Conservation (phyloP, 768 basidiomycete species). For the Rossbeevera mucosa region DNA sequence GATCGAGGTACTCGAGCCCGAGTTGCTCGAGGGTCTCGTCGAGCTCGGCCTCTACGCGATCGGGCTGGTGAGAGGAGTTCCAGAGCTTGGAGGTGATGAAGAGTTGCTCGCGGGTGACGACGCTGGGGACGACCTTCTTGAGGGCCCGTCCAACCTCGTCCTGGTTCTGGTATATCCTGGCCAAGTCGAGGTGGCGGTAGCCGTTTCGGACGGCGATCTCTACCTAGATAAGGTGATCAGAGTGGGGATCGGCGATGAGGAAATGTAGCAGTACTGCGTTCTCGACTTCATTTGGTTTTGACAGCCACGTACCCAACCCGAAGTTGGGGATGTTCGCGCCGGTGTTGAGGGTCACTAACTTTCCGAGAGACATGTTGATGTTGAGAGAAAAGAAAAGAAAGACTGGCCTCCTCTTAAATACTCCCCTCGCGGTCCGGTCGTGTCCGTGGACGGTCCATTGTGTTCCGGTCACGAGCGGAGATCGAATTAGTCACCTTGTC, state of each 20-base stretch:
- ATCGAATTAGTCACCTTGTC: conserved; percentile 27
- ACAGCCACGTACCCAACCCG: conserved; percentile 81
- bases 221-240: conserved; percentile 42
- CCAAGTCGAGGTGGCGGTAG: conserved; percentile 83
- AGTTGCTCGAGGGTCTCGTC: conserved; percentile 72
- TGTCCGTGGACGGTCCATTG: conserved; percentile 6
- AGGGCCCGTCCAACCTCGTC: conserved; percentile 69
- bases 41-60: conserved; percentile 65
- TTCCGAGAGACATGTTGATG: conserved; percentile 39
- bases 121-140: conserved; percentile 70
- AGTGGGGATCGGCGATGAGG: not conserved
- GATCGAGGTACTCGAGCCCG: conserved; percentile 71
- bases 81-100: conserved; percentile 83
- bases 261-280: conserved; percentile 47
- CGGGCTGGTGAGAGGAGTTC: conserved; percentile 69
- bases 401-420: not conserved
- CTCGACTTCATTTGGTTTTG: conserved; percentile 72
- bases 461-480: conserved; percentile 24
- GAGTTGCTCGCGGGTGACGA: conserved; percentile 75
- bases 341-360: conserved; percentile 38
- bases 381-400: too few relatives aligned
- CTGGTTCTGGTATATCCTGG: conserved; percentile 77
- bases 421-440: conserved; percentile 2
- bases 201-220: conserved; percentile 70
- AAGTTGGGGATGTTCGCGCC: conserved; percentile 65